Evolutionary conservation across 768 basidiomycete genomes (phyloP).

Genomic region (Boletus pseudo-olivaceus): DNA sequence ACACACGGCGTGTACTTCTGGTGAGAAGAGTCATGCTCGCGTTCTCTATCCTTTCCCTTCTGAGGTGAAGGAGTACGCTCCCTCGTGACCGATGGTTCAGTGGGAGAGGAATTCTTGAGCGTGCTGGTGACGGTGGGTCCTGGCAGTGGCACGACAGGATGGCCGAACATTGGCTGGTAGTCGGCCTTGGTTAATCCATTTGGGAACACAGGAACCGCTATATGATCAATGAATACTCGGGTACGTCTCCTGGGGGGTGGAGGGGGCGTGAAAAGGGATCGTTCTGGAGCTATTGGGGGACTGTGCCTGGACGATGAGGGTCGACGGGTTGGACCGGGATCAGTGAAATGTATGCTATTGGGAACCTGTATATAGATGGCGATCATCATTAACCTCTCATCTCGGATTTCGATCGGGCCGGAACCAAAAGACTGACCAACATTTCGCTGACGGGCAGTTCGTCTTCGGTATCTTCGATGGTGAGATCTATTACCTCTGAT

Average conservation of each 20-base stretch:
- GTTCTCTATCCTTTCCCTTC: slow-evolving; percentile 23
- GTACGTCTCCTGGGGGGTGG: slow-evolving; percentile 11
- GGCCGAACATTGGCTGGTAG: slow-evolving; percentile 11
- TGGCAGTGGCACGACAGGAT: background rate
- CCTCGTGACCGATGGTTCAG: background rate
- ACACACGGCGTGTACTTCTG: background rate
- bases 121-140: background rate
- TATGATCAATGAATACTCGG: slow-evolving; percentile 11
- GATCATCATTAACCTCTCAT: slow-evolving; percentile 4
- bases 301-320: background rate
- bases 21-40: slow-evolving; percentile 6
- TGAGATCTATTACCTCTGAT: slow-evolving; percentile 22
- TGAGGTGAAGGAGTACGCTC: background rate
- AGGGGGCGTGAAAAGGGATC: slow-evolving; percentile 31
- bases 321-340: slow-evolving; percentile 6
- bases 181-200: slow-evolving; percentile 19
- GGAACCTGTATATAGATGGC: background rate
- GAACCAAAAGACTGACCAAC: slow-evolving; percentile 18
- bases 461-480: slow-evolving; percentile 22
- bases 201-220: slow-evolving; percentile 23
- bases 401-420: slow-evolving; percentile 1
- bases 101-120: background rate
- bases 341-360: background rate
- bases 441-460: slow-evolving; percentile 5
- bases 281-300: slow-evolving; percentile 9